A percentile compares a stretch with the other conserved stretches of the same genome.
Evolutionary conservation across 495 filamentous ascomycete species (phyloP).

Genomic region (Lindgomyces ingoldianus): DNA sequence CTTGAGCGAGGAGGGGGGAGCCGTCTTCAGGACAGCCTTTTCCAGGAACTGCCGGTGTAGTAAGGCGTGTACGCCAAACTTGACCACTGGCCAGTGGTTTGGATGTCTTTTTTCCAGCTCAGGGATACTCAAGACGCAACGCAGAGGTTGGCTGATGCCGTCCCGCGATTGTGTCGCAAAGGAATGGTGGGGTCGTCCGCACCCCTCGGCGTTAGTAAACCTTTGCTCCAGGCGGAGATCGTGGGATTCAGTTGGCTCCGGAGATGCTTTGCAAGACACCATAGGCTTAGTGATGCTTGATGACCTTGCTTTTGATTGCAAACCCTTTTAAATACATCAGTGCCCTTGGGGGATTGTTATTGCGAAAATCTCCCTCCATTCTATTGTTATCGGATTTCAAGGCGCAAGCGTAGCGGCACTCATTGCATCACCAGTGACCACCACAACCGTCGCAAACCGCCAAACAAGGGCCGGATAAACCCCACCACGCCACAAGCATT

Average conservation of each 20-base stretch:
- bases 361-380: background rate
- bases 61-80: constrained; percentile 3
- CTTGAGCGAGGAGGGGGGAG: background rate
- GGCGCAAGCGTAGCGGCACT: background rate
- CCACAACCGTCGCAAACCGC: constrained; percentile 19
- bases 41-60: constrained; percentile 4
- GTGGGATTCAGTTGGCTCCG: constrained; percentile 15
- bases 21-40: background rate
- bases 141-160: background rate
- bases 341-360: background rate
- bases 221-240: constrained; percentile 28
- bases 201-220: constrained; percentile 26
- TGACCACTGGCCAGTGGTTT: background rate
- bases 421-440: constrained; percentile 1
- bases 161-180: background rate
- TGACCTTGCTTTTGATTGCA: constrained; percentile 20
- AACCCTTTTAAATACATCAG: constrained; percentile 22
- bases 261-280: constrained; percentile 38
- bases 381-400: background rate
- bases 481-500: constrained; percentile 27
- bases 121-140: background rate
- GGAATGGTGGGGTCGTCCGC: background rate
- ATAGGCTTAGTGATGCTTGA: constrained; percentile 35
- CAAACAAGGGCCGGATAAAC: constrained; percentile 23
- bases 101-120: background rate